Evolutionary conservation across 2,329 filamentous ascomycete genomes (phyloP).

Genomic region (Colletotrichum salicis): DNA sequence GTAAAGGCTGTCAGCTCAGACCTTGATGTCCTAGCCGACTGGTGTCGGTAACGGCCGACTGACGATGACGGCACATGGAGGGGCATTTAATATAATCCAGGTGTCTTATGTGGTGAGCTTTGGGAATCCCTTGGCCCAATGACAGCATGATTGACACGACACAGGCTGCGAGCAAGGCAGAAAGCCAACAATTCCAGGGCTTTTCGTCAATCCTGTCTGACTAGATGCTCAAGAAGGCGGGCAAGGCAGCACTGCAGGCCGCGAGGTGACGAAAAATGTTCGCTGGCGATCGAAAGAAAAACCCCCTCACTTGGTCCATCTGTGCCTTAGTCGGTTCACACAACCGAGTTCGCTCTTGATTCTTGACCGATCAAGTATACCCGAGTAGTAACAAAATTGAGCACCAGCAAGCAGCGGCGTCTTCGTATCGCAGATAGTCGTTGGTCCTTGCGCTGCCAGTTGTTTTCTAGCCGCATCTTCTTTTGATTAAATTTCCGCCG

Average conservation of each 20-base stretch:
- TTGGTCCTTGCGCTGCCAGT: not conserved
- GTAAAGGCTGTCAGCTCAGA: not conserved
- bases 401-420: not conserved
- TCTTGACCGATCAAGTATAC: not conserved
- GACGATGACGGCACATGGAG: constrained; percentile 10
- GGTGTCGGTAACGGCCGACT: constrained; percentile 10
- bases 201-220: constrained; percentile 9
- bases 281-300: not conserved
- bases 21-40: constrained; percentile 8
- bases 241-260: constrained; percentile 28
- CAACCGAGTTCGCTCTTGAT: not conserved
- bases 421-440: constrained; percentile 6
- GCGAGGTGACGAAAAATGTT: constrained; percentile 13
- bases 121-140: constrained; percentile 3
- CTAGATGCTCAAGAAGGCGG: not conserved
- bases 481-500: not conserved
- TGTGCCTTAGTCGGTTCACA: not conserved
- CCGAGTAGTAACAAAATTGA: not conserved
- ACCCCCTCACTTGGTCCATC: not conserved
- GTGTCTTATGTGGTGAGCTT: constrained; percentile 8
- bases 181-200: not conserved
- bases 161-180: constrained; percentile 6
- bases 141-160: not conserved
- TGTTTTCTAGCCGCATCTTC: constrained; percentile 8
- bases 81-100: constrained; percentile 11